Percentiles rank a stretch among this genome's conserved stretches.
phyloP scores from a whole-genome alignment of 179 eudicot genomes.

The Beta corolliflora region DNA sequence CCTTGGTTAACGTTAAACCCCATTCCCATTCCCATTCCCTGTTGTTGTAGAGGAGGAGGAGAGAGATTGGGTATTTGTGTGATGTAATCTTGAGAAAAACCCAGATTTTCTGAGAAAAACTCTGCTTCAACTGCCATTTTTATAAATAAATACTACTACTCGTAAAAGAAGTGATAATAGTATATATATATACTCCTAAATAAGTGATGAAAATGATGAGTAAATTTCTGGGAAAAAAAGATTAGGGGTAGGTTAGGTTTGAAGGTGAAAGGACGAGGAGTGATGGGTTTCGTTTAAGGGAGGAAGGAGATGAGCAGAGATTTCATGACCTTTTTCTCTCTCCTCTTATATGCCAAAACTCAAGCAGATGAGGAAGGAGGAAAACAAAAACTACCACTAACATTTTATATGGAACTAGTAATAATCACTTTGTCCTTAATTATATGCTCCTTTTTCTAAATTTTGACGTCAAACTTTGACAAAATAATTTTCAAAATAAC shows the following conservation, averaged over 20 bases:
- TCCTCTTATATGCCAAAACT: slow-evolving; percentile 6
- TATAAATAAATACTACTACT: neutral
- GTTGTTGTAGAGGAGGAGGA: neutral
- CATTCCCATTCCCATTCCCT: slow-evolving; percentile 1
- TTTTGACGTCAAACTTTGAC: too few species aligned
- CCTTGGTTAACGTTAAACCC: neutral
- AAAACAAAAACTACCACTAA: neutral
- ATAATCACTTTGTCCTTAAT: too few species aligned
- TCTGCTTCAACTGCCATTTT: slow-evolving; percentile 44
- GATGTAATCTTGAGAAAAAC: slow-evolving; percentile 23
- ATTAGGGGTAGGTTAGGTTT: too few species aligned
- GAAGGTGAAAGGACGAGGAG: slow-evolving; percentile 14
- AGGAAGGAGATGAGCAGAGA: slow-evolving; percentile 29
- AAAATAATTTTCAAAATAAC: too few species aligned
- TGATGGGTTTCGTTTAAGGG: neutral
- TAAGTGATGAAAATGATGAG: neutral
- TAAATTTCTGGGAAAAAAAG: slow-evolving; percentile 30
- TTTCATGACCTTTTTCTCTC: slow-evolving; percentile 32
- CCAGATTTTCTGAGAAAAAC: slow-evolving; percentile 29
- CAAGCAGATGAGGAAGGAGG: slow-evolving; percentile 11
- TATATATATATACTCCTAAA: too few species aligned
- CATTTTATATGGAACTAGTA: too few species aligned
- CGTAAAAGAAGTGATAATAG: neutral
- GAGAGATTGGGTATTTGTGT: neutral
- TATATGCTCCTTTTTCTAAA: too few species aligned